A percentile compares a stretch with the other conserved stretches of the same genome.
These are phyloP conservation scores for Zygosaccharomyces rouxii DNA, from an alignment of 805 yeast species.

Conservation along the genomic window DNA sequence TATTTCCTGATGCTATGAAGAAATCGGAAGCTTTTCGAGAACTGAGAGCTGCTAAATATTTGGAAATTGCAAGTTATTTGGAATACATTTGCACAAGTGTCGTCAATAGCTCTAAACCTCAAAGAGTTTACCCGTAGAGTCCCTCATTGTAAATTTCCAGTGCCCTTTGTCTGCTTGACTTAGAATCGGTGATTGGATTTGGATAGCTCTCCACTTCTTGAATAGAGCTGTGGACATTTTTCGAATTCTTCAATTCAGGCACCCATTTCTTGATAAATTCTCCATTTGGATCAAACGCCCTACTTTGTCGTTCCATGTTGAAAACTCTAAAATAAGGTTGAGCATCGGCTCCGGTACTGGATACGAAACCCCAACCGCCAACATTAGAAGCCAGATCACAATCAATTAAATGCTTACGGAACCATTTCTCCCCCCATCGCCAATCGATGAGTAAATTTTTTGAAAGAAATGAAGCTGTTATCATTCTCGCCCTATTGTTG, in stretches of 20 bases:
- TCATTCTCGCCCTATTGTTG: conserved; percentile 53
- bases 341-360: conserved; percentile 50
- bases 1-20: too few species aligned
- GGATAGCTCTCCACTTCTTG: conserved; percentile 39
- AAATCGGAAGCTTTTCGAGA: too few species aligned
- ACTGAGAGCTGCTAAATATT: too few species aligned
- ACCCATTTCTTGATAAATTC: conserved; percentile 47
- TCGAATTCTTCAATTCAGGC: conserved; percentile 39
- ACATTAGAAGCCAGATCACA: conserved; percentile 51
- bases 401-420: conserved; percentile 46
- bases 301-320: conserved; percentile 49
- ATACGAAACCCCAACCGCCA: conserved; percentile 56
- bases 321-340: conserved; percentile 56
- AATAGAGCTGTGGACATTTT: conserved; percentile 26
- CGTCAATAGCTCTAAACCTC: neutral
- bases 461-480: conserved; percentile 47
- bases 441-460: conserved; percentile 51
- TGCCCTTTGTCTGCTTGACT: conserved; percentile 40
- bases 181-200: conserved; percentile 43
- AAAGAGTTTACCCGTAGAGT: neutral
- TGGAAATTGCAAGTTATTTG: too few species aligned
- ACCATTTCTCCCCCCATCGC: conserved; percentile 52
- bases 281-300: conserved; percentile 46
- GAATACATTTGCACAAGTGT: neutral
- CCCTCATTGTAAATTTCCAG: conserved; percentile 35